A percentile compares a stretch with the other conserved stretches of the same genome.
Conservation (phyloP, 1,284 basidiomycete species). For the Ustilago crameri region DNA sequence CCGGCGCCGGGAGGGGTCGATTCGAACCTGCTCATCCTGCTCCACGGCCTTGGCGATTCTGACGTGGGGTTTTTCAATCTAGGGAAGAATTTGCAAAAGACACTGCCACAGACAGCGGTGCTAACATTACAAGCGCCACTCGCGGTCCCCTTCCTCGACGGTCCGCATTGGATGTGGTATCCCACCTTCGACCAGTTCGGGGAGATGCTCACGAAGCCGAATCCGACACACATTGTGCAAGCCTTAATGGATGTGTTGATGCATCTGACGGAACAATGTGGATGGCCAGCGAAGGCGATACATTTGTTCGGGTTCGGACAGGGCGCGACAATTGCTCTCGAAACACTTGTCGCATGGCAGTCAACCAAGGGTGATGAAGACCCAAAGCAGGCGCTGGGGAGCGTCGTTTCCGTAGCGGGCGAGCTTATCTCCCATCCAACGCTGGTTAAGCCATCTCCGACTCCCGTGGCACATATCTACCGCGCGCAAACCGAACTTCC, state of each 20-base stretch:
- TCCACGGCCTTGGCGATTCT: slow-evolving; percentile 89
- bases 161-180: slow-evolving; percentile 78
- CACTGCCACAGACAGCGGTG: slow-evolving; percentile 84
- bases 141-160: slow-evolving; percentile 82
- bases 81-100: slow-evolving; percentile 75
- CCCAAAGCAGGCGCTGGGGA: slow-evolving; percentile 20
- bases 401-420: slow-evolving; percentile 45
- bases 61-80: slow-evolving; percentile 80
- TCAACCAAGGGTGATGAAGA: too few relatives aligned
- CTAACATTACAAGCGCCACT: slow-evolving; percentile 82
- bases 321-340: slow-evolving; percentile 82
- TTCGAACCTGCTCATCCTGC: slow-evolving; percentile 83
- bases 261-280: slow-evolving; percentile 73
- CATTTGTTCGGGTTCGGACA: slow-evolving; percentile 91
- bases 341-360: slow-evolving; percentile 74
- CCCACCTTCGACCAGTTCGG: slow-evolving; percentile 79
- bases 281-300: slow-evolving; percentile 78
- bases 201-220: slow-evolving; percentile 76
- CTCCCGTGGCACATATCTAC: slow-evolving; percentile 41
- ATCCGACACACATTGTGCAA: slow-evolving; percentile 77
- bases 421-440: slow-evolving; percentile 44
- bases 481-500: neutral
- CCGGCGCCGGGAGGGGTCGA: slow-evolving; percentile 83
- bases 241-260: slow-evolving; percentile 73
- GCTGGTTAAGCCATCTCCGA: neutral